phyloP scores from a whole-genome alignment of 2,329 filamentous ascomycete species.

The Cordyceps pruinosa region DNA sequence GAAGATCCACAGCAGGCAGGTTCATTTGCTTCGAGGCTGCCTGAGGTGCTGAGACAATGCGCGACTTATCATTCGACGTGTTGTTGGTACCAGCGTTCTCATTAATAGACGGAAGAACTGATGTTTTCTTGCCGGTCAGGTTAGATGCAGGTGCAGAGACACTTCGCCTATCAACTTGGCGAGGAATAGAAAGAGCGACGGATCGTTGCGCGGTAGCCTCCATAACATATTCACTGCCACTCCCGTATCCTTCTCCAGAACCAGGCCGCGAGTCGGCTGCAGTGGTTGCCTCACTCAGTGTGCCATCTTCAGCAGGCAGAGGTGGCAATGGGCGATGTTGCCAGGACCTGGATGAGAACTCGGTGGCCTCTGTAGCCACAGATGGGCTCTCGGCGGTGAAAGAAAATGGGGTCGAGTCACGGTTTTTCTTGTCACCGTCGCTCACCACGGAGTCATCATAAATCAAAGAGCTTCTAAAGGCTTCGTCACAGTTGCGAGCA shows the following conservation, averaged over 20 bases:
- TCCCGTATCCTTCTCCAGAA: conserved; percentile 21
- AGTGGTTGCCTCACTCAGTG: conserved; percentile 16
- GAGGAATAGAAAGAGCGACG: conserved; percentile 25
- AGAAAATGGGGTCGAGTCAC: conserved; percentile 36
- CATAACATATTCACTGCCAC: conserved; percentile 15
- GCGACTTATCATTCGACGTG: conserved; percentile 28
- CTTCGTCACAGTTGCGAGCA: conserved; percentile 84
- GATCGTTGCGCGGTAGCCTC: conserved; percentile 24
- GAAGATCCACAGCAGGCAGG: conserved; percentile 32
- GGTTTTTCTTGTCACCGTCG: conserved; percentile 24
- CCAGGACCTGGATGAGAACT: conserved; percentile 32
- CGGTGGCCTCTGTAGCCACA: conserved; percentile 22
- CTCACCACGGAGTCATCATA: conserved; percentile 31
- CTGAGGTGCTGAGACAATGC: conserved; percentile 41
- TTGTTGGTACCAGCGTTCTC: conserved; percentile 30
- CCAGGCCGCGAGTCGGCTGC: conserved; percentile 18
- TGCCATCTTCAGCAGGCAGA: conserved; percentile 30
- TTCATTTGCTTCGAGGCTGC: conserved; percentile 23
- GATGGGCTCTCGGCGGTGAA: conserved; percentile 31
- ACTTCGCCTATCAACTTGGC: conserved; percentile 36
- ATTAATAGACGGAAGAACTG: conserved; percentile 42
- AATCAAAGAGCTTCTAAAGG: conserved; percentile 65
- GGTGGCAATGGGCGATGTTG: conserved; percentile 46
- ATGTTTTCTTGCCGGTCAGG: conserved; percentile 30
- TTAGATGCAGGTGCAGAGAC: conserved; percentile 46